phyloP scores from a whole-genome alignment of 148 eudicot species.

The Nyssa sinensis region DNA sequence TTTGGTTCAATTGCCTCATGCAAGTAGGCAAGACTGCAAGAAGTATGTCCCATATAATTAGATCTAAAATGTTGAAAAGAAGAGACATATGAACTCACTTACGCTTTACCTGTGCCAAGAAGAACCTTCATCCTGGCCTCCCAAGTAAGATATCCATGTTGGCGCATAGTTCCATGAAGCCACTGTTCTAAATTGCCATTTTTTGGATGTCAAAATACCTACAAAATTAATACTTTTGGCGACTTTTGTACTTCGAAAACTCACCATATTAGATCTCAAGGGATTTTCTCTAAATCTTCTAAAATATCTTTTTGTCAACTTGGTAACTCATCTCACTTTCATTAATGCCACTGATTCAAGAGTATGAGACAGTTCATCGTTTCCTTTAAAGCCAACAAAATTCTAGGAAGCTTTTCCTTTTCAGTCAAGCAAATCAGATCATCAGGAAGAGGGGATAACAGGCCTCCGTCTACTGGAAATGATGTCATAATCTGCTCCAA shows the following conservation, averaged over 20 bases:
- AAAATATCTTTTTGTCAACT: too few relatives aligned
- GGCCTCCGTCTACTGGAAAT: conserved; percentile 42
- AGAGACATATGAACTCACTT: conserved; percentile 25
- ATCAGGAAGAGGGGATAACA: conserved; percentile 80
- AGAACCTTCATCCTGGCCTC: conserved; percentile 65
- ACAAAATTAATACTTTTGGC: too few relatives aligned
- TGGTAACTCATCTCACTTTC: too few relatives aligned
- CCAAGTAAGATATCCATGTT: conserved; percentile 69
- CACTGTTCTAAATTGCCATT: too few relatives aligned
- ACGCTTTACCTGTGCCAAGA: conserved; percentile 78
- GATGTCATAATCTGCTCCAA: conserved; percentile 90
- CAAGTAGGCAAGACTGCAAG: conserved; percentile 63
- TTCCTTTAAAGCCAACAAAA: too few relatives aligned
- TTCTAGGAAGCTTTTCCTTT: conserved; percentile 38
- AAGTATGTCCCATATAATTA: conserved; percentile 5
- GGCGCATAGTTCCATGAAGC: too few relatives aligned
- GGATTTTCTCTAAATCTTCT: too few relatives aligned
- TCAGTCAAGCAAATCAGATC: conserved; percentile 47
- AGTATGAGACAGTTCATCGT: too few relatives aligned
- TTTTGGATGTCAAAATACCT: too few relatives aligned
- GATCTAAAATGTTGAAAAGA: neutral
- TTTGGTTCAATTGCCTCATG: conserved; percentile 79
- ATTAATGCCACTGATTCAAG: too few relatives aligned
- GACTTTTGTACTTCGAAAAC: too few relatives aligned
- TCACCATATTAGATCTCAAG: too few relatives aligned